A percentile compares a stretch with the other conserved stretches of the same genome.
Evolutionary conservation across 306 rosid genomes (phyloP).

Genomic region (Morella rubra): DNA sequence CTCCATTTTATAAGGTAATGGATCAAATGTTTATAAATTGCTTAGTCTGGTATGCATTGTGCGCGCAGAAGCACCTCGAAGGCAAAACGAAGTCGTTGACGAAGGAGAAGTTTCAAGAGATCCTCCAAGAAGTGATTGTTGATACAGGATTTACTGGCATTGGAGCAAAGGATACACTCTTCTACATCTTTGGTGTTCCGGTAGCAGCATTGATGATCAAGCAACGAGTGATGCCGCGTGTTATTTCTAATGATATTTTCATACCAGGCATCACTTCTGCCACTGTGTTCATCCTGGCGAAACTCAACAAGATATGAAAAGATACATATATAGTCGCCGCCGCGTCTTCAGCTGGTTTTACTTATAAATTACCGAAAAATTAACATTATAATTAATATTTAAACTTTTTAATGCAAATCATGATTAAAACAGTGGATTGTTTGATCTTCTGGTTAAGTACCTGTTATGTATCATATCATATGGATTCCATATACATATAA

Average conservation of each 20-base stretch:
- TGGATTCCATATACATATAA: background rate
- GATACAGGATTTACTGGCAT: slow-evolving; percentile 38
- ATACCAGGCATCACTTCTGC: slow-evolving; percentile 60
- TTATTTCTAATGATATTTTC: slow-evolving; percentile 42
- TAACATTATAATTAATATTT: too few species aligned
- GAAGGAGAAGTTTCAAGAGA: slow-evolving; percentile 36
- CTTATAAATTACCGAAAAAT: too few species aligned
- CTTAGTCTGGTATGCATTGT: background rate
- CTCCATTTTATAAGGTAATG: background rate
- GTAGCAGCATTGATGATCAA: slow-evolving; percentile 43
- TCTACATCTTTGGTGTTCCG: slow-evolving; percentile 66
- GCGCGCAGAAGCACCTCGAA: slow-evolving; percentile 23
- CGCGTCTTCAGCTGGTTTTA: too few species aligned
- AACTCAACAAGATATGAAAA: slow-evolving; percentile 39
- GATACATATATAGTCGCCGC: too few species aligned
- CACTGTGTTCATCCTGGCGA: slow-evolving; percentile 56
- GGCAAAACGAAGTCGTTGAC: background rate
- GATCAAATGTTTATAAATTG: background rate
- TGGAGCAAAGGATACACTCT: slow-evolving; percentile 44
- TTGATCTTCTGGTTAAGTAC: background rate
- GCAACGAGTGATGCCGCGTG: slow-evolving; percentile 39
- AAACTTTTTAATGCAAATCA: too few species aligned
- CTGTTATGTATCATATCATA: background rate
- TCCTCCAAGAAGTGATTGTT: slow-evolving; percentile 26
- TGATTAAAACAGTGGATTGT: too few species aligned